A percentile compares a stretch with the other conserved stretches of the same genome.
Conservation (phyloP, 805 yeast species). For the Wickerhamomyces chaumierensis region DNA sequence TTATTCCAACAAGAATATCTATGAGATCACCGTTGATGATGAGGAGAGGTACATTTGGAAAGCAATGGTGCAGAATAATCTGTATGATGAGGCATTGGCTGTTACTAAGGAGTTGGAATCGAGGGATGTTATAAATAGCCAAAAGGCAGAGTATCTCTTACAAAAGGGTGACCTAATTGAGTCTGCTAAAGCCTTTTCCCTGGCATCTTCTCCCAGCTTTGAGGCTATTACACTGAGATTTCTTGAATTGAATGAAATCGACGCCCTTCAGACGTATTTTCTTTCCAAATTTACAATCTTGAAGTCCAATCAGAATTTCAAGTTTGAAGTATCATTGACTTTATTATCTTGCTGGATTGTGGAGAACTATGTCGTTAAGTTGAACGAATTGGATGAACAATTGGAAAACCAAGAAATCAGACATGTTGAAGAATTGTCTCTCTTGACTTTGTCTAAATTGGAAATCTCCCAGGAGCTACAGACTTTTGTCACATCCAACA, state of each 20-base stretch:
- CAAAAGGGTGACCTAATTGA: constrained; percentile 18
- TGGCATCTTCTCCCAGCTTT: constrained; percentile 45
- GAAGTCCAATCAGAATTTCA: constrained; percentile 14
- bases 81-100: constrained; percentile 57
- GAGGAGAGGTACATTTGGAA: constrained; percentile 75
- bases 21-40: constrained; percentile 58
- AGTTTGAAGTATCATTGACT: constrained; percentile 20
- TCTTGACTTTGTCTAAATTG: constrained; percentile 16
- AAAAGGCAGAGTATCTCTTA: constrained; percentile 42
- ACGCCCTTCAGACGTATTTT: constrained; percentile 37
- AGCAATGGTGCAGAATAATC: constrained; percentile 34
- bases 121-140: constrained; percentile 37
- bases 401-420: constrained; percentile 18
- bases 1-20: constrained; percentile 46
- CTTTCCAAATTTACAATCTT: constrained; percentile 26
- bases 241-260: constrained; percentile 29
- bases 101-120: constrained; percentile 24
- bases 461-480: constrained; percentile 24
- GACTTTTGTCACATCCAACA: constrained; percentile 38
- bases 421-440: constrained; percentile 12
- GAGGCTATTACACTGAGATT: constrained; percentile 56
- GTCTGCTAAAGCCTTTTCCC: constrained; percentile 52
- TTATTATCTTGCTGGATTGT: constrained; percentile 25
- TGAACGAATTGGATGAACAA: constrained; percentile 23
- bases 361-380: constrained; percentile 22